Conservation (phyloP, 768 basidiomycete species). For the Tulasnella sp. region DNA sequence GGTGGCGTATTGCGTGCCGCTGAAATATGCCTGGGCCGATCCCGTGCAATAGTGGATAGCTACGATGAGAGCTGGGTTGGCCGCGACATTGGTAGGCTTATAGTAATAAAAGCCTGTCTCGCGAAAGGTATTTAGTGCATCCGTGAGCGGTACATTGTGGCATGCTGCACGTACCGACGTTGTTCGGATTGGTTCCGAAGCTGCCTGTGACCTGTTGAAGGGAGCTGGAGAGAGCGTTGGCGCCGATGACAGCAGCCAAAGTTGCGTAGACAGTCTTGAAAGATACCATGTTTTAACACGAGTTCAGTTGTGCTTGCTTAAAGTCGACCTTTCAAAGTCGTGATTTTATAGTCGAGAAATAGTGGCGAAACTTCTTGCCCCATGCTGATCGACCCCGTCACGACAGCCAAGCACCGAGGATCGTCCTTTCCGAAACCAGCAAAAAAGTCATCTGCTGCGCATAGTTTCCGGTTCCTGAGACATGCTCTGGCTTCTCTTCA, state of each 20-base stretch:
- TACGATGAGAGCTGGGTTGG: too few relatives aligned
- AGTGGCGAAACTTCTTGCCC: neutral
- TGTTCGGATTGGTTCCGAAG: slow-evolving; percentile 48
- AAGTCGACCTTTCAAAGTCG: neutral
- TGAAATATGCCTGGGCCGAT: too few relatives aligned
- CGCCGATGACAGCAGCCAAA: neutral
- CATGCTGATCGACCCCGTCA: neutral
- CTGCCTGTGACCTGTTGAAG: slow-evolving; percentile 24
- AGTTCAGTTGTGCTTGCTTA: neutral
- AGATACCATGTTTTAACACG: neutral
- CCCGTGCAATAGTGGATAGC: too few relatives aligned
- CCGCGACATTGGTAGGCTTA: too few relatives aligned
- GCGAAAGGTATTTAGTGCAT: slow-evolving; percentile 26
- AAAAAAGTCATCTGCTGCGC: too few relatives aligned
- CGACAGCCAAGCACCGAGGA: neutral
- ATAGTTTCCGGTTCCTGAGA: too few relatives aligned
- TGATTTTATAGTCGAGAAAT: neutral
- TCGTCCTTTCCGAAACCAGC: too few relatives aligned
- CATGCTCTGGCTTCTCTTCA: too few relatives aligned
- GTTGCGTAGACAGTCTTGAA: neutral
- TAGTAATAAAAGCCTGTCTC: neutral
- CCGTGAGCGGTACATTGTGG: neutral
- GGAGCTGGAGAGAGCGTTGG: neutral
- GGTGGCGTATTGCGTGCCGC: too few relatives aligned
- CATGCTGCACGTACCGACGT: slow-evolving; percentile 41